Evolutionary conservation across 148 eudicot species (phyloP).

Genomic region (Euryodendron excelsum): DNA sequence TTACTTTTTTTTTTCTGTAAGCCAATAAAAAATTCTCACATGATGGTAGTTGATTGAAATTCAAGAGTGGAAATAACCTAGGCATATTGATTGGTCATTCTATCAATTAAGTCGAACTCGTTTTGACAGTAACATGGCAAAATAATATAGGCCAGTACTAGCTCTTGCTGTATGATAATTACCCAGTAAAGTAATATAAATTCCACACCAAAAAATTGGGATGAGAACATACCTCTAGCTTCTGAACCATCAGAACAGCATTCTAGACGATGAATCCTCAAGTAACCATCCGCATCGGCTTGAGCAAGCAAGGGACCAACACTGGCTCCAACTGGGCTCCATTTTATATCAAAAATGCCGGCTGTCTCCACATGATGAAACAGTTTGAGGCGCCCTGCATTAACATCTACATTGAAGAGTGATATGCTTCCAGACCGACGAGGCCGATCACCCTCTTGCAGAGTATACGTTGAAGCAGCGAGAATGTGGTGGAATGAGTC

Average conservation of each 20-base stretch:
- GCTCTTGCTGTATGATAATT: background rate
- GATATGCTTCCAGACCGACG: slow-evolving; percentile 67
- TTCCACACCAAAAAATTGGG: background rate
- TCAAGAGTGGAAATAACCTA: background rate
- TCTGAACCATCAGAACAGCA: slow-evolving; percentile 29
- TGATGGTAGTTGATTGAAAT: background rate
- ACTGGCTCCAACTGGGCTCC: slow-evolving; percentile 52
- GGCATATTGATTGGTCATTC: background rate
- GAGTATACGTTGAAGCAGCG: slow-evolving; percentile 77
- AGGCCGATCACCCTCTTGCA: slow-evolving; percentile 68
- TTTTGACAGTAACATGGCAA: background rate
- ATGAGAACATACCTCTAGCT: slow-evolving; percentile 29
- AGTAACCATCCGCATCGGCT: slow-evolving; percentile 87
- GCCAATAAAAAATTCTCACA: background rate
- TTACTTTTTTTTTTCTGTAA: too few species aligned
- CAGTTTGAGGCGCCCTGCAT: slow-evolving; percentile 35
- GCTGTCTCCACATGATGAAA: slow-evolving; percentile 55
- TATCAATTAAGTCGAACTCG: background rate
- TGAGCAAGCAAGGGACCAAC: slow-evolving; percentile 66
- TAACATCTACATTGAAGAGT: slow-evolving; percentile 63
- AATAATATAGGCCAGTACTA: background rate
- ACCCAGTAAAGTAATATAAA: background rate
- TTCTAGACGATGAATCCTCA: slow-evolving; percentile 53
- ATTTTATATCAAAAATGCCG: slow-evolving; percentile 84
- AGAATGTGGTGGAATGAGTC: slow-evolving; percentile 54